A percentile compares a stretch with the other conserved stretches of the same genome.
These are phyloP conservation scores for Bruguiera parviflora DNA, from an alignment of 345 rosid species.

Conservation along the genomic window DNA sequence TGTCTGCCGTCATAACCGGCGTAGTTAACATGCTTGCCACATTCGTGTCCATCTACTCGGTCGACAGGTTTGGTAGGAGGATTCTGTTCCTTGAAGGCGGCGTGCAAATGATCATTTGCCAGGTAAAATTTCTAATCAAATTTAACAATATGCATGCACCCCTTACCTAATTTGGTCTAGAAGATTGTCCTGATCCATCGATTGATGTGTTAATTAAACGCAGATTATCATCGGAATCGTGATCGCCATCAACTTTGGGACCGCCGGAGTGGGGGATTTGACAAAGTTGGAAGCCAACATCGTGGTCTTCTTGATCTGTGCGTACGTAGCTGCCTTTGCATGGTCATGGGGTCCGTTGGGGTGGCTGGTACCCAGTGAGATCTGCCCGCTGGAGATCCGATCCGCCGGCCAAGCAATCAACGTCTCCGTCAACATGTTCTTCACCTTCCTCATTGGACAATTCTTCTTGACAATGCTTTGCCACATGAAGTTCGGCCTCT, in stretches of 20 bases:
- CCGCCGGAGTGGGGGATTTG: conserved; percentile 24
- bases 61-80: conserved; percentile 61
- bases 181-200: too few relatives aligned
- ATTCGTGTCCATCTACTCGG: conserved; percentile 47
- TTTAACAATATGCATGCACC: too few relatives aligned
- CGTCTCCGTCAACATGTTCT: conserved; percentile 50
- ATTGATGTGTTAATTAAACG: neutral
- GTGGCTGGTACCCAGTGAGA: conserved; percentile 58
- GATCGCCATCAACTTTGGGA: conserved; percentile 33
- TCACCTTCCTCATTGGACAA: conserved; percentile 52
- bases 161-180: neutral
- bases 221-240: conserved; percentile 25
- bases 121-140: conserved; percentile 31
- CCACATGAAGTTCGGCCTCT: conserved; percentile 48
- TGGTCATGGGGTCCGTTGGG: conserved; percentile 71
- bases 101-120: conserved; percentile 59
- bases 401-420: conserved; percentile 51
- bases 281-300: conserved; percentile 20
- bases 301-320: conserved; percentile 33
- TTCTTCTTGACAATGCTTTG: conserved; percentile 55
- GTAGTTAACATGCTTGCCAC: conserved; percentile 63
- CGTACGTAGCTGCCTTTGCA: conserved; percentile 49
- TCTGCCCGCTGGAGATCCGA: conserved; percentile 42
- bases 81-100: conserved; percentile 75
- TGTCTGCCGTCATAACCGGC: conserved; percentile 65